Base-by-base conservation (phyloP, 352 stramenopile species). In the Phytophthora sp. region DNA sequence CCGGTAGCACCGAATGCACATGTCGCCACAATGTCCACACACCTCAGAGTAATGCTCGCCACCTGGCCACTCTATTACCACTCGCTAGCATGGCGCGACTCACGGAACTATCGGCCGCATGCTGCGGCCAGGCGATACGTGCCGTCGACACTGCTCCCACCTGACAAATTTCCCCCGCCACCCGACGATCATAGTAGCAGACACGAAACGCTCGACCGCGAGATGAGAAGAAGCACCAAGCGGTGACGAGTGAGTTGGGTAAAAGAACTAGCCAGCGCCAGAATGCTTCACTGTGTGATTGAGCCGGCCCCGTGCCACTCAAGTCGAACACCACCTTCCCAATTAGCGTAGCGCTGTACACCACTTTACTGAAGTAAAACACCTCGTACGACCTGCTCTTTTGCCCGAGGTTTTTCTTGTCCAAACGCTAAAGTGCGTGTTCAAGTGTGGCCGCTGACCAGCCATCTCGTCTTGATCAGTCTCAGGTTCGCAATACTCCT, bases 1-100 rank as follows among this genome's bases (percentile, higher is more conserved):
- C n/a, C n/a, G 4, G 39, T 3, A 49, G 33, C 24, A 26, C 21
- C 29, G 24, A 46, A 51, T 20, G 9, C 41, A 57, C 39, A 68
- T 63, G 57, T 72, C 57, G 63, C 50, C 39, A 52, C 50, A 55
- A 63, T 59, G 57, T 35, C 31, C 41, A 57, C 47, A 36, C 52
- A 68, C 31, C 20, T 16, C 20, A 7, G 31, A 18, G 27, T 13
- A 27, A 12, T 3, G 8, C 30, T 33, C 26, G 2, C 58, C 41
- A 57, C 33, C 60, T 57, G 60, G 23, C n/a, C 53, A 36, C 36
- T 16, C 18, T 41, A 58, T 54, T 69, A 66, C 36, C 59, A 44
- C 58, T 52, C 26, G 33, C 57, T 29, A 54, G 56, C 55, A 56
- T 61, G 30, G 47, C 54, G 33, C 47, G 52, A 53, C 60, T 27